Conservation (phyloP, 148 eudicot genomes). For the Nepenthes gracilis region DNA sequence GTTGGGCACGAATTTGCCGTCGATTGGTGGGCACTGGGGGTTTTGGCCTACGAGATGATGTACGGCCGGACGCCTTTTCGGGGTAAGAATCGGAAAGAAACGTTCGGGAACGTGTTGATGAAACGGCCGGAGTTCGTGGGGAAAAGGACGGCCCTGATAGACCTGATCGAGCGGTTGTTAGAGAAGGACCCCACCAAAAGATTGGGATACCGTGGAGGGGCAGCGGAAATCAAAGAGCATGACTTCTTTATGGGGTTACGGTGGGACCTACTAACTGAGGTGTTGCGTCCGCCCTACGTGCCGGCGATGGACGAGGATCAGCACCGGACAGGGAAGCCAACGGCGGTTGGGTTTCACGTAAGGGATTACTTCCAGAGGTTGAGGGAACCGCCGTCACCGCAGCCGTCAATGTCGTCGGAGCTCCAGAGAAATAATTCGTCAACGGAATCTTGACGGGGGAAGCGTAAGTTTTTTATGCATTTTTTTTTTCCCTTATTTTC, state of each 20-base stretch:
- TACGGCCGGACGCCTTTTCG: conserved; percentile 81
- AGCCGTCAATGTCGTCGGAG: conserved; percentile 7
- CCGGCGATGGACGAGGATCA: conserved; percentile 25
- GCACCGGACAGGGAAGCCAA: conserved; percentile 1
- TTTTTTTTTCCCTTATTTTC: conserved; percentile 1
- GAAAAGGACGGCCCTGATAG: conserved; percentile 33
- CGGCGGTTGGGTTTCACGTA: conserved; percentile 22
- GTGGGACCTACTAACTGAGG: conserved; percentile 70
- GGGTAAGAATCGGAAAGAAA: conserved; percentile 61
- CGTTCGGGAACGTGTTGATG: conserved; percentile 42
- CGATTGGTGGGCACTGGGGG: conserved; percentile 92
- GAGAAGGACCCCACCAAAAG: conserved; percentile 61
- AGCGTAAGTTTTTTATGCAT: not conserved
- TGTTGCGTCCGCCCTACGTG: conserved; percentile 65
- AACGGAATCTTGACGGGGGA: conserved; percentile 13
- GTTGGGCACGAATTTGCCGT: conserved; percentile 71
- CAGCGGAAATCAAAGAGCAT: conserved; percentile 55
- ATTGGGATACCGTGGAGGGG: conserved; percentile 53
- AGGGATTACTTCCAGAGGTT: conserved; percentile 40
- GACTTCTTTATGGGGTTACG: conserved; percentile 55
- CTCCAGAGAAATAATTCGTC: not conserved
- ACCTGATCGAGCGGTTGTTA: conserved; percentile 51
- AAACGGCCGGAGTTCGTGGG: conserved; percentile 41
- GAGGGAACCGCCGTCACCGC: conserved; percentile 17
- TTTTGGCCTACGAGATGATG: conserved; percentile 67